Evolutionary conservation across 257 asterid species (phyloP).

Genomic region (Solanum neorickii): DNA sequence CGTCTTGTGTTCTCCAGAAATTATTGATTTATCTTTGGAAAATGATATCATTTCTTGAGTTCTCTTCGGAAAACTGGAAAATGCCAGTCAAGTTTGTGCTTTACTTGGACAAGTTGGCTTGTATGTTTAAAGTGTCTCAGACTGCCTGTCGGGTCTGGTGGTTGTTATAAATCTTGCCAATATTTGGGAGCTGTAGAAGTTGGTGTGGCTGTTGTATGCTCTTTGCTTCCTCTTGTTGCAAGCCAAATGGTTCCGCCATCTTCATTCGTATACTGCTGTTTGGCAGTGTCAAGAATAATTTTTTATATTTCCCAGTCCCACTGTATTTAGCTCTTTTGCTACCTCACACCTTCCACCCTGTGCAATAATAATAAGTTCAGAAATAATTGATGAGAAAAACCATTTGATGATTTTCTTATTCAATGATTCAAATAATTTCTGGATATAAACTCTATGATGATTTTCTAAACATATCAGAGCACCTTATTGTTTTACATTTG

Average conservation of each 20-base stretch:
- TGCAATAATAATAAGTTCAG: no score
- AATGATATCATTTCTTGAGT: background rate
- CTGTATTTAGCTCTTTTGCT: no score
- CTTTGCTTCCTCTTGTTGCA: background rate
- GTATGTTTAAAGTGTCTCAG: background rate
- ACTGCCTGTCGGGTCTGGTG: background rate
- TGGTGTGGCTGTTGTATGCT: background rate
- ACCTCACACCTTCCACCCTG: no score
- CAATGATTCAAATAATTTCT: background rate
- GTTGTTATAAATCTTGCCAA: background rate
- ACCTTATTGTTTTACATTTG: background rate
- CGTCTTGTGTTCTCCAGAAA: background rate
- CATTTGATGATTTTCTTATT: no score
- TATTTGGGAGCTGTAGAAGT: background rate
- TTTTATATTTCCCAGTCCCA: no score
- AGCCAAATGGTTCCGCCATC: background rate
- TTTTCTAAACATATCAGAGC: background rate
- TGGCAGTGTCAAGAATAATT: background rate
- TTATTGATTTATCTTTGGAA: background rate
- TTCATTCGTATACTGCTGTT: background rate
- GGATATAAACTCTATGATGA: background rate
- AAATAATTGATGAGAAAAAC: no score
- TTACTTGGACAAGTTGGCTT: background rate
- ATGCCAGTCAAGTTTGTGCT: background rate
- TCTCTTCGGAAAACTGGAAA: background rate